These are phyloP conservation scores for Komagataella pseudopastoris DNA, from an alignment of 805 yeast genomes.

Conservation along the genomic window DNA sequence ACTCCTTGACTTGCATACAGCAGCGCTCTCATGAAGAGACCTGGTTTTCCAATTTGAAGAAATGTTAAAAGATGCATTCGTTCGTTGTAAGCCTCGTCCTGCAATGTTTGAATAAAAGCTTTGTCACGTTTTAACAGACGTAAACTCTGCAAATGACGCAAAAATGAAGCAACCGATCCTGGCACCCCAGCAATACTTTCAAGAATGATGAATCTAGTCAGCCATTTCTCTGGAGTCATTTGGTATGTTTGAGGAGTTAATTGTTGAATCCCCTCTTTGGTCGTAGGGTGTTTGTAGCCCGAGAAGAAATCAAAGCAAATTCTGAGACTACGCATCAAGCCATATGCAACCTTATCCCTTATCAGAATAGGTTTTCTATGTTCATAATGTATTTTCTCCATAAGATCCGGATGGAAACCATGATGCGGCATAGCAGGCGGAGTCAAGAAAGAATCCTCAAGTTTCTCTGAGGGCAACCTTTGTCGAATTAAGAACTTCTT, in stretches of 20 bases:
- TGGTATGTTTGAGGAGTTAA: conserved; percentile 22
- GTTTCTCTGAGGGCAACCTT: conserved; percentile 3
- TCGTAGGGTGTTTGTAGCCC: conserved; percentile 47
- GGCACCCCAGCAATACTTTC: conserved; percentile 76
- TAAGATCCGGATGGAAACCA: conserved; percentile 18
- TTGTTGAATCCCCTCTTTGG: conserved; percentile 11
- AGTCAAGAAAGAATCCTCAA: conserved; percentile 9
- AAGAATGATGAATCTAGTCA: conserved; percentile 45
- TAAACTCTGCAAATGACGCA: conserved; percentile 54
- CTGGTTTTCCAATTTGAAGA: conserved; percentile 50
- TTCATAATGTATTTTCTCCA: conserved; percentile 28
- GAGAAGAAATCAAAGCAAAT: conserved; percentile 45
- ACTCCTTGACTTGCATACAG: conserved; percentile 58
- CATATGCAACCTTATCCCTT: conserved; percentile 39
- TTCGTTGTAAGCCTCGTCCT: conserved; percentile 69
- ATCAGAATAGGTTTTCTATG: conserved; percentile 35
- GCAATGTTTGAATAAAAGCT: conserved; percentile 63
- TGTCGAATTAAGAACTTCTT: neutral
- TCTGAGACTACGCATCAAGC: conserved; percentile 30
- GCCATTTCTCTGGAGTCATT: conserved; percentile 55
- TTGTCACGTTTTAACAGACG: conserved; percentile 51
- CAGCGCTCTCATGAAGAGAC: conserved; percentile 37
- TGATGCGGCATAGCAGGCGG: conserved; percentile 30
- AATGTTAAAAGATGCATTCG: conserved; percentile 66
- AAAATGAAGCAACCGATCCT: conserved; percentile 62